Evolutionary conservation across 192 early-diverging fungal species (phyloP), one percentile per base, ranked within the genome.

Genomic region (Backusella tuberculispora): DNA sequence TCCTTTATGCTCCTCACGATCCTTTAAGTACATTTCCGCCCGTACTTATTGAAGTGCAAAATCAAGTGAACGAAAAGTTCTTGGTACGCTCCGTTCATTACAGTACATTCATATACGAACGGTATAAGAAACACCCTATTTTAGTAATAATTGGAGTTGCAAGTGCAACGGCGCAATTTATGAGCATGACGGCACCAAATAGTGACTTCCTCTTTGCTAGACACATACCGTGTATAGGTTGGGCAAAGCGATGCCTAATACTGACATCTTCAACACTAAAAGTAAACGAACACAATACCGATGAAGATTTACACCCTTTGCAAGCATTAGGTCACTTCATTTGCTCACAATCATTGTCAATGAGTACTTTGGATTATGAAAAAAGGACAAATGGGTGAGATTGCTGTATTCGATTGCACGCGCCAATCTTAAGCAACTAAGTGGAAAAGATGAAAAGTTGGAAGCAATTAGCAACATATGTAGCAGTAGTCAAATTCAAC

Each of bases 401-500:
- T n/a, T 60, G 7, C 19, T 60, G 7, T 60, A 60, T 60, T 60
- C 56, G 26, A 21, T 60, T 60, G 56, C 26, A 60, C 26, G 19
- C 26, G 26, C 9, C 26, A 26, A 60, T 60, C 56, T 60, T 60
- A 10, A 60, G 4, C 56, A 60, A 60, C 56, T 21, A 60, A 60
- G 56, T 60, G 56, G 56, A 21, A 7, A 42, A 42, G 53, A 56
- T 4, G 53, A 56, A 63, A 63, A 63, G 56, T 63, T 63, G 56
- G 56, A 29, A 29, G 56, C 56, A 29, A 63, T 63, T 63, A 63
- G 56, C 26, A 63, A 34, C 56, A 63, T 63, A 29, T 63, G 21
- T 63, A 63, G 34, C 15, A 66, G 65, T 66, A 66, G 8, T 66
- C 65, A 66, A 66, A 66, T 66, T 15, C 65, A 66, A 66, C 65